A percentile compares a stretch with the other conserved stretches of the same genome.
Conservation (phyloP, 169 alveolate genomes). For the Cryptosporidium tyzzeri region DNA sequence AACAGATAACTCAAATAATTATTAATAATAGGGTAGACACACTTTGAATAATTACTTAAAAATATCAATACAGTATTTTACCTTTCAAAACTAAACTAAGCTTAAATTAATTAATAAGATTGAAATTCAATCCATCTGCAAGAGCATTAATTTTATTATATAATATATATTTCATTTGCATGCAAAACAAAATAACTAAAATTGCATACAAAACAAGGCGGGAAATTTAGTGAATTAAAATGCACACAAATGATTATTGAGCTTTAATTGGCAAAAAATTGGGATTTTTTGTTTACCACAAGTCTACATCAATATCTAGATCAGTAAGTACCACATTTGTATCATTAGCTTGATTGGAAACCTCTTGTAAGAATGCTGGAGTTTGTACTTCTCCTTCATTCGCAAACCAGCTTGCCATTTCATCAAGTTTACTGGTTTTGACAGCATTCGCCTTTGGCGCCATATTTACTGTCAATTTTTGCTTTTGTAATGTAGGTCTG, state of each 20-base stretch:
- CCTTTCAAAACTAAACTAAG: background rate
- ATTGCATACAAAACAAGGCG: background rate
- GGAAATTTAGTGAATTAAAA: background rate
- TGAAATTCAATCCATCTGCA: slow-evolving; percentile 28
- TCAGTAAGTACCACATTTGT: slow-evolving; percentile 39
- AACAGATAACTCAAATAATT: too few species aligned
- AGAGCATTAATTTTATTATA: slow-evolving; percentile 11
- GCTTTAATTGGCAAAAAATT: background rate
- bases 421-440: slow-evolving; percentile 68
- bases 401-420: slow-evolving; percentile 77
- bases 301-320: slow-evolving; percentile 64
- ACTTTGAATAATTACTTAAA: background rate
- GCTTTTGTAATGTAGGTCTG: slow-evolving; percentile 59
- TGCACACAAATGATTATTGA: background rate
- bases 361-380: slow-evolving; percentile 72
- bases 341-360: slow-evolving; percentile 31
- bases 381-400: slow-evolving; percentile 29
- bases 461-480: slow-evolving; percentile 57
- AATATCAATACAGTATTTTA: background rate
- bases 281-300: slow-evolving; percentile 25
- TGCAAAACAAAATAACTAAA: background rate
- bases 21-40: background rate
- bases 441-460: slow-evolving; percentile 76
- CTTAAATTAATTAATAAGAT: background rate
- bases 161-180: slow-evolving; percentile 4